Base-by-base conservation (phyloP, 75 land plant genomes). In the Pinus taeda region DNA sequence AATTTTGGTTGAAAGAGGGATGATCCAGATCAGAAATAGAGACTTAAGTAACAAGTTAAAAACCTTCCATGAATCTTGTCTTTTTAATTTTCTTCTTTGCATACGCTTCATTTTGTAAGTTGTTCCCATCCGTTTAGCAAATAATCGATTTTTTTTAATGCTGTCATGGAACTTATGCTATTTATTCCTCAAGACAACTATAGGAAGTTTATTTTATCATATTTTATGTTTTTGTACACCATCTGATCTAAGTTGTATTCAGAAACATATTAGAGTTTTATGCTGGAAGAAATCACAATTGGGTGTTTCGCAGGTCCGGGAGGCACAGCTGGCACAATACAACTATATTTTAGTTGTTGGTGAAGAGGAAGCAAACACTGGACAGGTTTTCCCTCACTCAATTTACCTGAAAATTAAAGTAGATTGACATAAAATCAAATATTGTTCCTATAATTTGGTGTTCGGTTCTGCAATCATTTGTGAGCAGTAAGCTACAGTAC, bases 321-420 rank as follows among this genome's bases (percentile, higher is more conserved):
- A 97, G 79, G 99, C 99, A 21, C 98, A 95, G 78, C 62, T 95
- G 81, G 99, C 99, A 22, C 98, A 97, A 71, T 97, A 88, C 81
- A 97, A 97, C 78, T 97, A 90, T 67, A 95, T 97, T 59, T 79
- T 97, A 81, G 98, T 97, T 26, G 99, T 97, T 30, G 99, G 99
- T 20, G 98, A 88, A 80, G 79, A 85, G 61, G 99, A 97, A 82
- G 85, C 87, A 29, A 84, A 80, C 58, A 88, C 76, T 20, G 86
- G 85, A 77, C 78, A 82, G 89, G 97, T 94, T 75, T 69, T 22
- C 33, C 36, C 15, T 8, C 26, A 15, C 26, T 29, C 12, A 6
- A 13, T 77, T 78, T 79, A 18, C 11, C 57, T 76, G 11, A 7
- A 24, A 5, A 20, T 60, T 24, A 5, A 49, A 14, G 2, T 24